Evolutionary conservation across 352 stramenopile genomes (phyloP), one percentile per base, ranked within the genome.

Genomic region (Phytophthora cactorum): DNA sequence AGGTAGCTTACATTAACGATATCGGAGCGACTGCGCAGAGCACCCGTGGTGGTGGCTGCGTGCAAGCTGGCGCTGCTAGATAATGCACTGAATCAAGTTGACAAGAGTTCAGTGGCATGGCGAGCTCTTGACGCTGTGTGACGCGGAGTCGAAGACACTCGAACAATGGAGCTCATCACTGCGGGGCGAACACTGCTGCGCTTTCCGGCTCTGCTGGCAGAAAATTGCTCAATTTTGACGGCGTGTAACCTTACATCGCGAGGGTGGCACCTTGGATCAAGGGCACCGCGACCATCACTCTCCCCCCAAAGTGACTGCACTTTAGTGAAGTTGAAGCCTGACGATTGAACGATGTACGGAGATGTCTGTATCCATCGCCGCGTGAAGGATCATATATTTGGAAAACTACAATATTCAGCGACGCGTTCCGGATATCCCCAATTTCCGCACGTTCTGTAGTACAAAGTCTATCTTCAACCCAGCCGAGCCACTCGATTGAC

Each of bases 391-490:
- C 41, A 56, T 68, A 68, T 63, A 55, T 68, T 68, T 68, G 59
- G 61, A 27, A 50, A 53, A 47, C 25, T 31, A 64, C 39, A 59
- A n/a, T 58, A 59, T 59, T 66, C 58, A 66, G 60, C 28, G n/a
- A 25, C 15, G 29, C 14, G 29, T 25, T 52, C 52, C 52, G 60
- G 32, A 52, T 56, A 15, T 49, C 25, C 14, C 22, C 29, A 61
- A 47, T 61, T 61, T 61, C 59, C 17, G 43, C 55, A 31, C 5
- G 52, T 15, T 12, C 0, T 25, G 9, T 31, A 3, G 0, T 50
- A 50, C 44, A 14, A n/a, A 49, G 22, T 67, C 51, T 56, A 55
- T 67, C 60, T 43, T 67, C 52, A 68, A 68, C 60, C 60, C 60
- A 67, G 10, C 14, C 53, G 17, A 52, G 39, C 22, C 32, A 38